These are phyloP conservation scores for Fistulifera pelliculosa DNA, from an alignment of 108 stramenopile species.

Conservation along the genomic window DNA sequence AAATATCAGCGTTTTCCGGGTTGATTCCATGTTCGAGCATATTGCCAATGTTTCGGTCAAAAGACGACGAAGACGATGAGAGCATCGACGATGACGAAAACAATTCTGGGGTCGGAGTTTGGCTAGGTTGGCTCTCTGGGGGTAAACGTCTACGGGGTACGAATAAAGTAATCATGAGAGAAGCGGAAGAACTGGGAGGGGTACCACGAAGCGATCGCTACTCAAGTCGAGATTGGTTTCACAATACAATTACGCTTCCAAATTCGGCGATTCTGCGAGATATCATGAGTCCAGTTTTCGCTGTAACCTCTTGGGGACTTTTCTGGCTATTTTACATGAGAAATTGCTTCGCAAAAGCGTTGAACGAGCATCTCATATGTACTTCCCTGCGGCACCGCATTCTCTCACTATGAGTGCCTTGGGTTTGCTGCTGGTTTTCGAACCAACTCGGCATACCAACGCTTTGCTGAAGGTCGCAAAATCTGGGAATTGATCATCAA, in stretches of 20 bases:
- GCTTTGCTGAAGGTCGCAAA: conserved; percentile 88
- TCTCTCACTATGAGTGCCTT: conserved; percentile 75
- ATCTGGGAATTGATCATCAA: conserved; percentile 72
- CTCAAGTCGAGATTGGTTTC: conserved; percentile 71
- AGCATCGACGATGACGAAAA: no score
- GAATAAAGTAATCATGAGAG: conserved; percentile 33
- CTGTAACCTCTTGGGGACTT: conserved; percentile 55
- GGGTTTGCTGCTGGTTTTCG: conserved; percentile 82
- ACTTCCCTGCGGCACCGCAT: conserved; percentile 57
- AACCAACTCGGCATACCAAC: conserved; percentile 84
- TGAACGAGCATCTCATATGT: conserved; percentile 26
- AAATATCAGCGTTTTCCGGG: no score
- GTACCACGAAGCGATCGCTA: conserved; percentile 41
- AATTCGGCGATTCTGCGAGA: conserved; percentile 71
- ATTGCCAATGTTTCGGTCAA: no score
- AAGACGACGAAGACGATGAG: no score
- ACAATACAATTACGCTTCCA: conserved; percentile 80
- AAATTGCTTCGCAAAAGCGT: conserved; percentile 21
- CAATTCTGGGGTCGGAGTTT: conserved; percentile 3
- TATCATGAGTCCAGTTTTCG: conserved; percentile 56
- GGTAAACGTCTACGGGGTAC: conserved; percentile 18
- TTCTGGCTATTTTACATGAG: conserved; percentile 46
- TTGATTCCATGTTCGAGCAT: no score
- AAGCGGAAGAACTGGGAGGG: conserved; percentile 44
- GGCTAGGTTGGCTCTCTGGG: conserved; percentile 34